Conservation (phyloP, 2,329 filamentous ascomycete genomes). For the Alternaria arbusti region DNA sequence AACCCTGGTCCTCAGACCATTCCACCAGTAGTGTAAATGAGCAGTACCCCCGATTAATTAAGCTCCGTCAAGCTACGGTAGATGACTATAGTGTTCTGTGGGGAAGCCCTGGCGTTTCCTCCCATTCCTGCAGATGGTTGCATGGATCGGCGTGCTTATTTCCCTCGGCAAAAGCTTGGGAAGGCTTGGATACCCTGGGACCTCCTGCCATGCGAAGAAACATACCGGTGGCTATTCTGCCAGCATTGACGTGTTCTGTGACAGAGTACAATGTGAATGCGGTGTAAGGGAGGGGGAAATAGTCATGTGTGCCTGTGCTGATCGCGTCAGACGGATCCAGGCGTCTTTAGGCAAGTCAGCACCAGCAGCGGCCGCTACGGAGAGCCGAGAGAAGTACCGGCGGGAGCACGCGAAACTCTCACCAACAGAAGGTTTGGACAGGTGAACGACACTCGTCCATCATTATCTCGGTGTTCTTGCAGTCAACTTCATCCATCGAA, state of each 20-base stretch:
- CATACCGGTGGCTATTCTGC: background rate
- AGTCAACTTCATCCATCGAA: background rate
- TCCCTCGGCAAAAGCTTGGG: slow-evolving; percentile 14
- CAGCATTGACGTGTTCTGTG: background rate
- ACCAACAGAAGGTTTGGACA: background rate
- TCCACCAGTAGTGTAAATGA: background rate
- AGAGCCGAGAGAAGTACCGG: background rate
- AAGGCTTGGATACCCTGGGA: slow-evolving; percentile 7
- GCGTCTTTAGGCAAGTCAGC: background rate
- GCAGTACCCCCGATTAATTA: slow-evolving; percentile 5
- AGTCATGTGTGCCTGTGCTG: background rate
- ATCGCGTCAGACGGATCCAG: background rate
- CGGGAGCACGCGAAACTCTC: background rate
- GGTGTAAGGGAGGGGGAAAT: background rate
- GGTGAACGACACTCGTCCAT: background rate
- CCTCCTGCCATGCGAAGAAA: background rate
- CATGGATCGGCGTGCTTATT: slow-evolving; percentile 9
- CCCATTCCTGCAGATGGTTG: background rate
- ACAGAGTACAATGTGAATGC: background rate
- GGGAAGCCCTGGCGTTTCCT: slow-evolving; percentile 1
- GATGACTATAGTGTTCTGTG: slow-evolving; percentile 7
- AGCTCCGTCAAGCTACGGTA: slow-evolving; percentile 1
- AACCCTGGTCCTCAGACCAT: background rate
- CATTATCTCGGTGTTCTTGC: background rate
- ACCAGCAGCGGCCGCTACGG: background rate